phyloP scores from a whole-genome alignment of 2,329 filamentous ascomycete species.

The Colletotrichum karsti region DNA sequence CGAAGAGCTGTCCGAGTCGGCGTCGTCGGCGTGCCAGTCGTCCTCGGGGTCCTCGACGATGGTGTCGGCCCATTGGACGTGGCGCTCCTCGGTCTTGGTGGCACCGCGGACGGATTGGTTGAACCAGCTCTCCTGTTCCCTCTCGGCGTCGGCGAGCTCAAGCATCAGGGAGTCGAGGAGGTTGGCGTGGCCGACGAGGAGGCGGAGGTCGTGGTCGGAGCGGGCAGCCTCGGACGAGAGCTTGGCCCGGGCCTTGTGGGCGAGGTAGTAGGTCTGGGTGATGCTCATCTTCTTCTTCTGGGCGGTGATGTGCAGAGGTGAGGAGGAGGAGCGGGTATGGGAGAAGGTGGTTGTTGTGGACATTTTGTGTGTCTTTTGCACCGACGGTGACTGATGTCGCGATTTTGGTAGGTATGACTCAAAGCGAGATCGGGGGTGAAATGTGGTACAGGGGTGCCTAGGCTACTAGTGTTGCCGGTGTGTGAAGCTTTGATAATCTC shows the following conservation, averaged over 20 bases:
- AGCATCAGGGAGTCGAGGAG: constrained; percentile 96
- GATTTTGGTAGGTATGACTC: constrained; percentile 29
- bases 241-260: constrained; percentile 96
- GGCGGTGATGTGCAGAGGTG: constrained; percentile 45
- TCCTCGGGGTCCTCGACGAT: constrained; percentile 78
- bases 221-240: constrained; percentile 90
- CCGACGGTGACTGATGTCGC: constrained; percentile 27
- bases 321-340: constrained; percentile 43
- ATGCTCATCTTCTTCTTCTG: constrained; percentile 87
- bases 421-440: constrained; percentile 27
- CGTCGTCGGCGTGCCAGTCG: constrained; percentile 74
- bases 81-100: constrained; percentile 63
- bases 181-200: constrained; percentile 97
- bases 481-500: constrained; percentile 22
- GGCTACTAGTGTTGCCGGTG: constrained; percentile 25
- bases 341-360: constrained; percentile 36
- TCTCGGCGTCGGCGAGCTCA: constrained; percentile 88
- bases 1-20: constrained; percentile 51
- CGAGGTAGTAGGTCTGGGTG: constrained; percentile 98
- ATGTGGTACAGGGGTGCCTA: constrained; percentile 26
- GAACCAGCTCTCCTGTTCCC: constrained; percentile 97
- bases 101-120: constrained; percentile 90
- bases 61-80: constrained; percentile 88
- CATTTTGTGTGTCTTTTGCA: constrained; percentile 40
- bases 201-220: constrained; percentile 91